Base-by-base conservation (phyloP, 768 basidiomycete species). In the Leccinum obscurum region DNA sequence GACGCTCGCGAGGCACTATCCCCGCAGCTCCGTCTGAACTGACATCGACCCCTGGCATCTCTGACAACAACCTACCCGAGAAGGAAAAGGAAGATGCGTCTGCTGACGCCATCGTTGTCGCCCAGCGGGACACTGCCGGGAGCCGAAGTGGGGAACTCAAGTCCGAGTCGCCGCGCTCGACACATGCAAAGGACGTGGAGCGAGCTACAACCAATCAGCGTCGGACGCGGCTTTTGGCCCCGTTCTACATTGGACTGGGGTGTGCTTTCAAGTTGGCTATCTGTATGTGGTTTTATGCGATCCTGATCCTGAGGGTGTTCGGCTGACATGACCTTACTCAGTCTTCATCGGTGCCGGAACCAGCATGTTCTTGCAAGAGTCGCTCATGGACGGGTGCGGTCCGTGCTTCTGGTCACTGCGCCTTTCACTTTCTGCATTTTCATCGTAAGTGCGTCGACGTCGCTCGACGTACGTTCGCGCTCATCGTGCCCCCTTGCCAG, bases 381-480 rank as follows among this genome's bases (percentile, higher is more conserved):
- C 80, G 56, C 75, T 84, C 4, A 74, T 92, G 52, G 94, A 95
- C 68, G 79, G 83, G 20, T 62, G 1, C 82, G 93, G 10, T 92
- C 95, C 58, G 83, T 79, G 3, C 81, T 95, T 2, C 62, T 92
- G 10, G 79, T 72, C 14, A 85, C 90, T 1, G 72, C 80, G 0
- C 93, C 93, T 0, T 84, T 92, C 70, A 78, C 92, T 6, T 82
- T 90, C 64, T 93, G 90, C 60, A 81, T 95, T 7, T 85, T 88
- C 3, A 70, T 93, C 66, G 90, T 90, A 68, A 72, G 86, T 77
- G 3, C 53, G 52, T 50, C 28, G 39, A 8, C 6, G 2, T 59
- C 56, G 20, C 17, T 14, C 11, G 1, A n/a, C 26, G 9, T 26
- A 39, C 51, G 41, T 51, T 37, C 32, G 26, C 44, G 35, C 58